Percentiles rank a stretch among this genome's conserved stretches.
These are phyloP conservation scores for Linum lewisii DNA, from an alignment of 345 rosid genomes.

Conservation along the genomic window DNA sequence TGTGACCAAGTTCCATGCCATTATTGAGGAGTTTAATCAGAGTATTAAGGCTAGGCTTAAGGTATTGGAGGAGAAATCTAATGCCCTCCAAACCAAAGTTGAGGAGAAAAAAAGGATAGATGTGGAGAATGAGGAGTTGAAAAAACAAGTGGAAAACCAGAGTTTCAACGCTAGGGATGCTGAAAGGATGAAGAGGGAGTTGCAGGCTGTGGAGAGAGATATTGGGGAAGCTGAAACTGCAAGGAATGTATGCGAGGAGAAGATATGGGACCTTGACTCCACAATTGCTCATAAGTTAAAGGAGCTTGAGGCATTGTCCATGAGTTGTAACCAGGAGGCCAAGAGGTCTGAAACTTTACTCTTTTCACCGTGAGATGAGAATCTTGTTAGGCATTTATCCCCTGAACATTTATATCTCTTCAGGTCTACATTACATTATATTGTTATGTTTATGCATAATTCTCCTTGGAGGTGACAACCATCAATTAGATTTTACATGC, in stretches of 20 bases:
- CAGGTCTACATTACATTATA: not conserved
- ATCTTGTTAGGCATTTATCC: not conserved
- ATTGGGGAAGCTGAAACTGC: constrained; percentile 48
- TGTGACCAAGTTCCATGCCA: constrained; percentile 48
- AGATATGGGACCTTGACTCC: constrained; percentile 66
- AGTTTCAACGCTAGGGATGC: constrained; percentile 60
- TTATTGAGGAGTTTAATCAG: constrained; percentile 36
- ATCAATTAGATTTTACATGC: not conserved
- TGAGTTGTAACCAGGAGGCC: constrained; percentile 68
- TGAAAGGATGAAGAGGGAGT: constrained; percentile 93
- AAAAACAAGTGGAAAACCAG: constrained; percentile 63
- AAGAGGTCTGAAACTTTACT: constrained; percentile 35
- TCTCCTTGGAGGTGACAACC: not conserved
- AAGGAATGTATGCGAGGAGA: constrained; percentile 69
- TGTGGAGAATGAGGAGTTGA: constrained; percentile 66
- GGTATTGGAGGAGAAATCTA: constrained; percentile 49
- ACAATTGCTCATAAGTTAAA: constrained; percentile 37
- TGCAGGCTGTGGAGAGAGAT: constrained; percentile 78
- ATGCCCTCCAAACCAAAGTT: constrained; percentile 39
- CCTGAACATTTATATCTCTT: not conserved
- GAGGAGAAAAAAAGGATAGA: constrained; percentile 48
- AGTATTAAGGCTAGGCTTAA: constrained; percentile 35
- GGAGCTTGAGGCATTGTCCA: constrained; percentile 53
- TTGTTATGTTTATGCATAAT: too few relatives aligned
- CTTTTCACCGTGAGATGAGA: not conserved